Conservation (phyloP, 2,329 filamentous ascomycete genomes). For the Fusarium tjaetaba region DNA sequence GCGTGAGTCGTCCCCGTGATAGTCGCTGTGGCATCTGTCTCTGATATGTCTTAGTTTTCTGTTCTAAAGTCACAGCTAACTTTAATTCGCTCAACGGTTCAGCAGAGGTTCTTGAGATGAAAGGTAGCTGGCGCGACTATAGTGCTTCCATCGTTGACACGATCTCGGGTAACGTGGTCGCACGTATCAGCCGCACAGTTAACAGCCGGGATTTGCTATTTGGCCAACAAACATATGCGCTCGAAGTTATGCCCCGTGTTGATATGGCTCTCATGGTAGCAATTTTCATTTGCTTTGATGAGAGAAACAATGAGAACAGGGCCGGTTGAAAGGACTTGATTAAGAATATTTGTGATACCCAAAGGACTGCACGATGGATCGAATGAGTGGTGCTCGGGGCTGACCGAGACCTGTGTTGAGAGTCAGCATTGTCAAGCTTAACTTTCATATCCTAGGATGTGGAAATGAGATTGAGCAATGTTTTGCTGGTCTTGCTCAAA, state of each 20-base stretch:
- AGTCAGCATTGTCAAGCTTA: neutral
- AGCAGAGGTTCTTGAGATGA: constrained; percentile 62
- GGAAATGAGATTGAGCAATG: neutral
- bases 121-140: constrained; percentile 69
- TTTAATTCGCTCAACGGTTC: constrained; percentile 63
- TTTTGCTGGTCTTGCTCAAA: neutral
- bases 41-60: constrained; percentile 53
- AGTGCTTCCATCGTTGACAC: constrained; percentile 67
- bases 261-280: constrained; percentile 74
- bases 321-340: neutral
- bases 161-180: constrained; percentile 61
- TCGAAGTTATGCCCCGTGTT: constrained; percentile 71
- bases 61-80: constrained; percentile 64
- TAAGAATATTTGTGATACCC: constrained; percentile 3
- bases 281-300: constrained; percentile 74
- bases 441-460: neutral
- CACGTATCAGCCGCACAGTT: constrained; percentile 67
- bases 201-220: constrained; percentile 67
- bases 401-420: neutral
- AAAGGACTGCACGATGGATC: neutral
- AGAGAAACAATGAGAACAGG: constrained; percentile 49
- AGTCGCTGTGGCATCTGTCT: neutral
- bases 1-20: constrained; percentile 50
- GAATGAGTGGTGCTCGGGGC: neutral
- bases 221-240: constrained; percentile 72